Conservation (phyloP, 768 basidiomycete genomes). For the Tulasnella sp. region DNA sequence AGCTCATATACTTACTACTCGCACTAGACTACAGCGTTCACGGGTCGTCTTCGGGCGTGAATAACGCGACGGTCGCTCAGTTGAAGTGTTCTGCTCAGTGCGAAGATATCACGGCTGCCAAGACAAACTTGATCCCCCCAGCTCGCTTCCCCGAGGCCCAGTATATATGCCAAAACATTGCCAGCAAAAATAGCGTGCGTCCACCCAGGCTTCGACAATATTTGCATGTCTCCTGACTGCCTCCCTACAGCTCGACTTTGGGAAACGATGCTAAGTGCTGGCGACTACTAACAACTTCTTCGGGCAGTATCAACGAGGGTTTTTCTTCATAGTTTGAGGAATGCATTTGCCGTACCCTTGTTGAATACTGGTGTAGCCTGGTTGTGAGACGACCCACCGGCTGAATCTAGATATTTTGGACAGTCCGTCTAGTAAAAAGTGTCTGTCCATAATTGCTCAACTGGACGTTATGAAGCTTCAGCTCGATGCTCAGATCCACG, state of each 20-base stretch:
- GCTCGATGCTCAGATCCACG: too few relatives aligned
- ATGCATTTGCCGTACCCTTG: too few relatives aligned
- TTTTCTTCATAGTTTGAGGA: too few relatives aligned
- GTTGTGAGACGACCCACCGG: too few relatives aligned
- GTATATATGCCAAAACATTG: constrained; percentile 45
- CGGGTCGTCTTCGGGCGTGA: constrained; percentile 40
- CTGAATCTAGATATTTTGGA: too few relatives aligned
- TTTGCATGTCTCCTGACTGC: not conserved
- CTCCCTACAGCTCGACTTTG: not conserved
- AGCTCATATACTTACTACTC: not conserved
- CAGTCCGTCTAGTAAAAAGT: too few relatives aligned
- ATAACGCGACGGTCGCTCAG: constrained; percentile 38
- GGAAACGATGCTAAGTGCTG: not conserved
- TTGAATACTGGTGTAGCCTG: too few relatives aligned
- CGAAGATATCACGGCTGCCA: constrained; percentile 29
- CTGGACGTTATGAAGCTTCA: too few relatives aligned
- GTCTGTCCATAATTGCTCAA: too few relatives aligned
- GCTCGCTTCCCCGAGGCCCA: constrained; percentile 30
- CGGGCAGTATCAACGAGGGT: too few relatives aligned
- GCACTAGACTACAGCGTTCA: constrained; percentile 33
- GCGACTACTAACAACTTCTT: too few relatives aligned
- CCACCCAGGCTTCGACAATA: not conserved
- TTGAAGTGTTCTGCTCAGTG: constrained; percentile 40
- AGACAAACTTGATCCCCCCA: constrained; percentile 26
- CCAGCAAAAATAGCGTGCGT: constrained; percentile 20